These are phyloP conservation scores for Kodamaea neixiangensis DNA, from an alignment of 805 yeast genomes.

Conservation along the genomic window DNA sequence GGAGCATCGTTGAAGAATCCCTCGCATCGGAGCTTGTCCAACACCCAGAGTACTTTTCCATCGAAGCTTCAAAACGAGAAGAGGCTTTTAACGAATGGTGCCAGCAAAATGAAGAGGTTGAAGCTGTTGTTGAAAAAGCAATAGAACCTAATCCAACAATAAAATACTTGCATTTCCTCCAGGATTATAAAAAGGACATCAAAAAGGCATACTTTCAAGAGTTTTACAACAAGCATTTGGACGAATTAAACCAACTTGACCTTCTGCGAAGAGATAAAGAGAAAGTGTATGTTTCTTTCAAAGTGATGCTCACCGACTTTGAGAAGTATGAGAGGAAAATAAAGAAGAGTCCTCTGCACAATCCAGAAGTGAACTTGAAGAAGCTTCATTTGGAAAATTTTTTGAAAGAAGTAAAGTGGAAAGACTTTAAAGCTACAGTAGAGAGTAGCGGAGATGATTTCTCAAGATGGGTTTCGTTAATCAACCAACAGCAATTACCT, in stretches of 20 bases:
- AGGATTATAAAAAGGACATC: slow-evolving; percentile 30
- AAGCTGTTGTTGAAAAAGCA: not conserved
- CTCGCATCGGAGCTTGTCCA: slow-evolving; percentile 28
- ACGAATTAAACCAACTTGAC: slow-evolving; percentile 14
- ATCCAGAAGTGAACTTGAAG: slow-evolving; percentile 30
- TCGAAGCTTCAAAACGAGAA: slow-evolving; percentile 22
- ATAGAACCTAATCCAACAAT: slow-evolving; percentile 26
- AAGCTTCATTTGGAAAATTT: slow-evolving; percentile 27
- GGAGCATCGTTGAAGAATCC: slow-evolving; percentile 41
- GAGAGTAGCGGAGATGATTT: not conserved
- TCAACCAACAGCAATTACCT: not conserved
- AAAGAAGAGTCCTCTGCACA: slow-evolving; percentile 19
- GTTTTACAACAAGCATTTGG: slow-evolving; percentile 21
- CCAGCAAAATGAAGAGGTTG: not conserved
- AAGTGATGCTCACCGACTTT: slow-evolving; percentile 30
- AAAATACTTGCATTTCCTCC: slow-evolving; percentile 26
- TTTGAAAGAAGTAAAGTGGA: slow-evolving; percentile 12
- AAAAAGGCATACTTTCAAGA: slow-evolving; percentile 29
- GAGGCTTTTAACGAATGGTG: slow-evolving; percentile 30
- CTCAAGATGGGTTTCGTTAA: slow-evolving; percentile 6
- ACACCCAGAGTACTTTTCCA: slow-evolving; percentile 30
- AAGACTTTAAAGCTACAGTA: slow-evolving; percentile 5
- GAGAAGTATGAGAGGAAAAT: slow-evolving; percentile 27
- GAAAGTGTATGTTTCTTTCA: slow-evolving; percentile 26
- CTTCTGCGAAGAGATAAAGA: slow-evolving; percentile 23